Conservation (phyloP, 2,329 filamentous ascomycete species). For the Nigrospora oryzae region DNA sequence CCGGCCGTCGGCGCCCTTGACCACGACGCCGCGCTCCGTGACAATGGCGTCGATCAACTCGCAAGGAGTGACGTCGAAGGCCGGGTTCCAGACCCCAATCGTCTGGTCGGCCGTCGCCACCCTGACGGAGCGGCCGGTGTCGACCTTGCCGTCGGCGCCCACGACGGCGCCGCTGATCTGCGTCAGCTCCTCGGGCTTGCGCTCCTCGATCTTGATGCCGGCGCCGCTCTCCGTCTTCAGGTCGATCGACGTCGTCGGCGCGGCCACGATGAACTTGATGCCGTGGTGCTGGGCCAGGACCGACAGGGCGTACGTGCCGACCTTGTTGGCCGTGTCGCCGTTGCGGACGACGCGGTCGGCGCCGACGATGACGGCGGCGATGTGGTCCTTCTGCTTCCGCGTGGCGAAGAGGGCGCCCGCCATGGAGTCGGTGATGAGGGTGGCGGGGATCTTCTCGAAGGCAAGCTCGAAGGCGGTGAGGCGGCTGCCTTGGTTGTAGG, state of each 20-base stretch:
- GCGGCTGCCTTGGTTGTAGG: conserved; percentile 95
- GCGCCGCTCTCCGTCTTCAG: conserved; percentile 67
- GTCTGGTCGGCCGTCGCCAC: conserved; percentile 72
- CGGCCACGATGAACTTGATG: conserved; percentile 90
- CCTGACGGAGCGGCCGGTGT: conserved; percentile 54
- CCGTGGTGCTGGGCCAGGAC: conserved; percentile 85
- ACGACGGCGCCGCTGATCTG: conserved; percentile 72
- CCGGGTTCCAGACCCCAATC: conserved; percentile 90
- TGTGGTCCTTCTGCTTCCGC: conserved; percentile 53
- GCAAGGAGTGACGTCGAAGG: conserved; percentile 90
- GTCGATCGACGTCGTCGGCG: conserved; percentile 91
- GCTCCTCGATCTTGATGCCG: conserved; percentile 85
- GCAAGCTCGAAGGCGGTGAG: conserved; percentile 96
- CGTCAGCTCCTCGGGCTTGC: conserved; percentile 73
- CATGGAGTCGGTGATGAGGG: conserved; percentile 94
- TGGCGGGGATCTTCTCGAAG: conserved; percentile 84
- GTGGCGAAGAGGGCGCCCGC: conserved; percentile 72
- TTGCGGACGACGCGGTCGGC: conserved; percentile 94
- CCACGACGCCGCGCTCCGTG: conserved; percentile 81
- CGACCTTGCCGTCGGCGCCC: conserved; percentile 52
- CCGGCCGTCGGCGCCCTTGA: conserved; percentile 61
- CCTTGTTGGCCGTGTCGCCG: conserved; percentile 97
- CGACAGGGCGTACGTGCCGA: conserved; percentile 87
- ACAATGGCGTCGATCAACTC: conserved; percentile 88
- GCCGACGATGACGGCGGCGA: conserved; percentile 85